phyloP scores from a whole-genome alignment of 441 rosid genomes.

The Aquilaria agallochum region DNA sequence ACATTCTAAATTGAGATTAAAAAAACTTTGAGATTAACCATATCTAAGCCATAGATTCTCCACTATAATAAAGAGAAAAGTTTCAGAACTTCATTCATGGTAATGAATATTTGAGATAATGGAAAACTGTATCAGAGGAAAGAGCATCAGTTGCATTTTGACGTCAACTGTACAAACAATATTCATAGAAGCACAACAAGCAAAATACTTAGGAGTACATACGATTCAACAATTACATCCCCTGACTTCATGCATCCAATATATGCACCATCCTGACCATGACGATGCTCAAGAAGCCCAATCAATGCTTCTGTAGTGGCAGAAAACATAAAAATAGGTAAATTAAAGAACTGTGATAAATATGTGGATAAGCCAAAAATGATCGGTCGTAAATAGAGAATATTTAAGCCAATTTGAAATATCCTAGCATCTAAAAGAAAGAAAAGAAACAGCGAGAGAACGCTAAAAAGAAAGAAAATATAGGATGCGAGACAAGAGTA shows the following conservation, averaged over 20 bases:
- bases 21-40: too few species aligned
- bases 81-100: too few species aligned
- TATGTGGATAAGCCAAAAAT: slow-evolving; percentile 9
- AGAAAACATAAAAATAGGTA: slow-evolving; percentile 13
- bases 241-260: slow-evolving; percentile 99
- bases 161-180: slow-evolving; percentile 7
- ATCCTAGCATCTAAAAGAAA: slow-evolving; percentile 1
- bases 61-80: too few species aligned
- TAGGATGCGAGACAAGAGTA: neutral
- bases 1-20: slow-evolving; percentile 2
- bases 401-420: neutral
- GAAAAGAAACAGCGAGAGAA: neutral
- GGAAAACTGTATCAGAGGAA: too few species aligned
- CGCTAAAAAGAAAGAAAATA: neutral
- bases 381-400: neutral
- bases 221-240: slow-evolving; percentile 76
- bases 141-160: neutral
- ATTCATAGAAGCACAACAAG: slow-evolving; percentile 9
- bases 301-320: slow-evolving; percentile 66
- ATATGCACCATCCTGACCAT: slow-evolving; percentile 74
- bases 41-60: too few species aligned
- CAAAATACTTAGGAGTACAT: slow-evolving; percentile 15
- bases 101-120: too few species aligned
- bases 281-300: slow-evolving; percentile 64
- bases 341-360: slow-evolving; percentile 1